Percentiles rank a stretch among this genome's conserved stretches.
Evolutionary conservation across 2,329 filamentous ascomycete genomes (phyloP).

Genomic region (Cryoendolithus antarcticus): DNA sequence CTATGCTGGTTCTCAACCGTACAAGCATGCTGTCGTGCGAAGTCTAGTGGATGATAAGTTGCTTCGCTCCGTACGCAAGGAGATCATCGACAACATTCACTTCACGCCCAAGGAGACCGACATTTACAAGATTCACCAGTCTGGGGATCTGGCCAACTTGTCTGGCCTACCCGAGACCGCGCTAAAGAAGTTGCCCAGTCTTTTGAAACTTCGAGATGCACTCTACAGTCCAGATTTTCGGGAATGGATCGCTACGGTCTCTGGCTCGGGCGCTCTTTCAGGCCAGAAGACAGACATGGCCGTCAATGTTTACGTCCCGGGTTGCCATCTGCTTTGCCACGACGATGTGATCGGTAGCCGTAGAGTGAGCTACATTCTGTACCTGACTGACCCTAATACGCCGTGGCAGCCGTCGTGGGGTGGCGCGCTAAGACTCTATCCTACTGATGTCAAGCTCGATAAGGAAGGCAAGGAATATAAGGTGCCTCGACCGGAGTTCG

Average conservation of each 20-base stretch:
- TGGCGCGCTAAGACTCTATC: slow-evolving; percentile 79
- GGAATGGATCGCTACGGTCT: slow-evolving; percentile 76
- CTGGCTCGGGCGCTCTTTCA: slow-evolving; percentile 73
- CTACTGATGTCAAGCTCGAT: slow-evolving; percentile 50
- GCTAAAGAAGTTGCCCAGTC: slow-evolving; percentile 71
- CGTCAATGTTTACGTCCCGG: slow-evolving; percentile 95
- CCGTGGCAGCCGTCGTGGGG: slow-evolving; percentile 90
- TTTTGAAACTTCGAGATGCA: slow-evolving; percentile 86
- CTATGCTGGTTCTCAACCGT: slow-evolving; percentile 58
- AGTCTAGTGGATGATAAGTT: slow-evolving; percentile 67
- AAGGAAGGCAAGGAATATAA: slow-evolving; percentile 60
- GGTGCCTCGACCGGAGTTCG: slow-evolving; percentile 66
- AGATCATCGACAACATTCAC: slow-evolving; percentile 80
- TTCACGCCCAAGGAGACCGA: slow-evolving; percentile 99
- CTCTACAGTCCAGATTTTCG: slow-evolving; percentile 86
- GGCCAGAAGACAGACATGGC: slow-evolving; percentile 97
- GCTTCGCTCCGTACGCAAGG: slow-evolving; percentile 72
- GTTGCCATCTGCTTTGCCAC: slow-evolving; percentile 89
- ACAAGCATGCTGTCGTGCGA: slow-evolving; percentile 86
- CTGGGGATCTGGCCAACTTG: slow-evolving; percentile 89
- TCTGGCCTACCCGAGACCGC: slow-evolving; percentile 84
- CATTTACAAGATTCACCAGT: slow-evolving; percentile 99
- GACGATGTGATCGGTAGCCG: slow-evolving; percentile 96
- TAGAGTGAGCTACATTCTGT: slow-evolving; percentile 92
- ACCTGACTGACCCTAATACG: slow-evolving; percentile 81